These are phyloP conservation scores for Neopestalotiopsis sp. DNA, from an alignment of 2,329 filamentous ascomycete genomes.

Conservation along the genomic window DNA sequence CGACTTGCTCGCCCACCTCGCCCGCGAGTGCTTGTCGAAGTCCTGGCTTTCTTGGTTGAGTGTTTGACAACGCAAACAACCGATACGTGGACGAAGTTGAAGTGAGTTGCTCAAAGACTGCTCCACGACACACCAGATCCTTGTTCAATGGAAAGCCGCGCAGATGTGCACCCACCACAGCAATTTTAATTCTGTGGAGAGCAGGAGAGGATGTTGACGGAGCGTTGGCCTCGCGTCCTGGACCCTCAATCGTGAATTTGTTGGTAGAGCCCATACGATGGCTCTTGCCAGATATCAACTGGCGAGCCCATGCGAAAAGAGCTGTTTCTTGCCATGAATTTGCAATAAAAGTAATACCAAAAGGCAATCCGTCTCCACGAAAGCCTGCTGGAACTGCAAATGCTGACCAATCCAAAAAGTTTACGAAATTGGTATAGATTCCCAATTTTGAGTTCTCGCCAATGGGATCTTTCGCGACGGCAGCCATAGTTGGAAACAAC, in stretches of 20 bases:
- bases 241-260: too few species aligned
- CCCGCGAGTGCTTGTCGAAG: constrained; percentile 32
- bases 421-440: constrained; percentile 65
- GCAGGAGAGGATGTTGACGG: too few species aligned
- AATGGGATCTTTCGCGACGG: constrained; percentile 57
- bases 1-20: constrained; percentile 32
- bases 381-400: constrained; percentile 57
- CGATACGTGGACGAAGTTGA: constrained; percentile 29
- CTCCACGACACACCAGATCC: constrained; percentile 37
- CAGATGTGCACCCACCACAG: constrained; percentile 42
- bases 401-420: constrained; percentile 63
- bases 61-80: too few species aligned
- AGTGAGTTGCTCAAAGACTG: constrained; percentile 28
- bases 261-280: constrained; percentile 32
- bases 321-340: constrained; percentile 39
- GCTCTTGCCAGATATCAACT: constrained; percentile 30
- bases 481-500: constrained; percentile 53
- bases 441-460: constrained; percentile 58
- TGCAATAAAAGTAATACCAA: constrained; percentile 44
- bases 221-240: too few species aligned
- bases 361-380: constrained; percentile 39
- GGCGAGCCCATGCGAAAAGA: constrained; percentile 33
- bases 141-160: constrained; percentile 39
- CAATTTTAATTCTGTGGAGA: constrained; percentile 23
- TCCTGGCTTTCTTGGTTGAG: constrained; percentile 34